Evolutionary conservation across 345 rosid species (phyloP).

Genomic region (Psidium guajava): DNA sequence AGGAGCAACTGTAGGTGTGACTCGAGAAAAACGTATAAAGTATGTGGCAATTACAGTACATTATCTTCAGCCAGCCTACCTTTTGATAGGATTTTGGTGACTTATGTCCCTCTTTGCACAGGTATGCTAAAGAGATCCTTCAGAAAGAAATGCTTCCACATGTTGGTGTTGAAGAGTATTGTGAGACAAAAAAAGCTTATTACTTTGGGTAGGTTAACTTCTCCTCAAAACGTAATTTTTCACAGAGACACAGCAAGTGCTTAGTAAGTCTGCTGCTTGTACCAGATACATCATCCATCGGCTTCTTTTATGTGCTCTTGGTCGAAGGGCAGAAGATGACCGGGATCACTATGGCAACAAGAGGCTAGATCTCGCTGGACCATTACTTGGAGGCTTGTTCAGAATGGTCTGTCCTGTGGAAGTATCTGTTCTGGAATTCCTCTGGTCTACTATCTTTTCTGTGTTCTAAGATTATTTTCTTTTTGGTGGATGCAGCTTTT

Average conservation of each 20-base stretch:
- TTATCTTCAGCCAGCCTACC: slow-evolving; percentile 9
- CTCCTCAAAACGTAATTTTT: background rate
- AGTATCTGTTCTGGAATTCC: background rate
- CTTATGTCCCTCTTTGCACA: slow-evolving; percentile 20
- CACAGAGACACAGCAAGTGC: background rate
- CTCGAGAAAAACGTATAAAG: slow-evolving; percentile 93
- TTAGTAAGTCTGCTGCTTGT: background rate
- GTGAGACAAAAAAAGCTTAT: slow-evolving; percentile 97
- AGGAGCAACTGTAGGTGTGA: slow-evolving; percentile 95
- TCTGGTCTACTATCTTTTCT: background rate
- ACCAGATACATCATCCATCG: slow-evolving; percentile 85
- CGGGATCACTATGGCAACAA: slow-evolving; percentile 99
- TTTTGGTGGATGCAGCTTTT: slow-evolving; percentile 54
- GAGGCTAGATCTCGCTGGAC: slow-evolving; percentile 99
- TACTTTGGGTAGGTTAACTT: slow-evolving; percentile 66
- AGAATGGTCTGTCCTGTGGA: slow-evolving; percentile 60
- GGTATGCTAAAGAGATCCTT: slow-evolving; percentile 96
- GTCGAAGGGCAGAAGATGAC: slow-evolving; percentile 93
- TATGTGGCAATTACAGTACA: slow-evolving; percentile 16
- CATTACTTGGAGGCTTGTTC: slow-evolving; percentile 92
- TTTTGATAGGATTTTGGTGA: slow-evolving; percentile 8
- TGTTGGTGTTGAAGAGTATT: slow-evolving; percentile 82
- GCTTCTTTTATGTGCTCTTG: slow-evolving; percentile 85
- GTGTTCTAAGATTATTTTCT: background rate
- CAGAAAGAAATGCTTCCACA: slow-evolving; percentile 99